Evolutionary conservation across 208 protist species (phyloP), one percentile per base, ranked within the genome.

Genomic region (Acanthamoeba triangularis): DNA sequence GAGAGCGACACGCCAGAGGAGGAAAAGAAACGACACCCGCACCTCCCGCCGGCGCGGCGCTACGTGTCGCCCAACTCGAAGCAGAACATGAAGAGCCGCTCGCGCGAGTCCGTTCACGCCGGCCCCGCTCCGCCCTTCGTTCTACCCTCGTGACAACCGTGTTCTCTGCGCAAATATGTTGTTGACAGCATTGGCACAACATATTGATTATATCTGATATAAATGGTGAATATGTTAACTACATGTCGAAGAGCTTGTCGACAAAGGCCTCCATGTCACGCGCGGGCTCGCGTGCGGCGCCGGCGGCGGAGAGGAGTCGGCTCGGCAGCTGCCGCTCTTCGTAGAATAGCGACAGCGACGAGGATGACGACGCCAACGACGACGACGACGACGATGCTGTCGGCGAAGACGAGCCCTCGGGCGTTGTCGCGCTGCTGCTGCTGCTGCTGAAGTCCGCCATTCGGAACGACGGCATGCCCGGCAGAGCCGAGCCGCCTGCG

Each of bases 221-320:
- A 41, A 1, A 47, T 47, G 41, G 3, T 47, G 41, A 47, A 6
- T n/a, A 47, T 47, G 41, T 0, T 3, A 4, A 0, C 41, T 8
- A 47, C 72, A 11, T 47, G 72, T 80, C 72, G 33, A 80, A 80
- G 72, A 80, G 72, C 30, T 44, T 35, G 33, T 80, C 33, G 8
- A 80, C 72, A 37, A 80, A 47, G 72, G 30, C 72, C 72, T 37
- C 33, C 72, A 80, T 80, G 72, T 80, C 72, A 11, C 33, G 72
- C 35, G 37, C 72, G 23, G 30, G 30, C 13, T 30, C n/a, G 0
- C 13, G 72, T 67, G 61, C 20, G 61, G 61, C 6, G 61, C 20
- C 28, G 37, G 28, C 72, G 10, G 33, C n/a, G 7, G 72, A 49
- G 35, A 49, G 65, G 65, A 47, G 61, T 10, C 61, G 61, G 28